A percentile compares a stretch with the other conserved stretches of the same genome.
These are phyloP conservation scores for Aspergillus felis DNA, from an alignment of 2,329 filamentous ascomycete species.

Conservation along the genomic window DNA sequence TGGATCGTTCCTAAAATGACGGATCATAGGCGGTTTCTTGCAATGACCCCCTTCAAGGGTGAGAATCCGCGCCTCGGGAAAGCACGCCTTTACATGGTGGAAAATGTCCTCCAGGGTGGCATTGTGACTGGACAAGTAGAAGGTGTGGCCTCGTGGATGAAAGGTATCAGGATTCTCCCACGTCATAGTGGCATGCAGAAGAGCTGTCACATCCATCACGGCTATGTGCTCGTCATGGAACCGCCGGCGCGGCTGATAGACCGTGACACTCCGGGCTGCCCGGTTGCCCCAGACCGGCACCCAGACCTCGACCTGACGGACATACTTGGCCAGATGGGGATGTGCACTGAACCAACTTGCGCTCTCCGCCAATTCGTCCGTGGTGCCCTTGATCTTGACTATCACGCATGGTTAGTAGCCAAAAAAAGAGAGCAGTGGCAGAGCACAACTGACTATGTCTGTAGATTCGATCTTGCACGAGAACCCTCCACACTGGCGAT, in stretches of 20 bases:
- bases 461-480: constrained; percentile 70
- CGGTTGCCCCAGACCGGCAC: constrained; percentile 67
- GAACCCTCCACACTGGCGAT: constrained; percentile 56
- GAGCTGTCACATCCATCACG: constrained; percentile 17
- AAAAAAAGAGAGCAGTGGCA: constrained; percentile 1
- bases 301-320: constrained; percentile 73
- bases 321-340: constrained; percentile 58
- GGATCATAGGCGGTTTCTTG: constrained; percentile 68
- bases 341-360: constrained; percentile 57
- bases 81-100: constrained; percentile 55
- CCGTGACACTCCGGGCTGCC: constrained; percentile 44
- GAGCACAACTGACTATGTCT: constrained; percentile 51
- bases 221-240: constrained; percentile 19
- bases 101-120: constrained; percentile 69
- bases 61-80: constrained; percentile 61
- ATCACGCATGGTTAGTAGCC: not conserved
- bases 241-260: constrained; percentile 22
- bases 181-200: constrained; percentile 21
- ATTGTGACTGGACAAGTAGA: constrained; percentile 51
- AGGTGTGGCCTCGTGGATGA: constrained; percentile 25
- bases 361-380: constrained; percentile 58
- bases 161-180: constrained; percentile 26
- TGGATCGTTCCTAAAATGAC: constrained; percentile 47
- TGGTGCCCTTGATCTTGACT: constrained; percentile 69
- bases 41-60: constrained; percentile 74